Percentiles rank a stretch among this genome's conserved stretches.
Evolutionary conservation across 1,284 basidiomycete genomes (phyloP).

Genomic region (Peniophora sp.): DNA sequence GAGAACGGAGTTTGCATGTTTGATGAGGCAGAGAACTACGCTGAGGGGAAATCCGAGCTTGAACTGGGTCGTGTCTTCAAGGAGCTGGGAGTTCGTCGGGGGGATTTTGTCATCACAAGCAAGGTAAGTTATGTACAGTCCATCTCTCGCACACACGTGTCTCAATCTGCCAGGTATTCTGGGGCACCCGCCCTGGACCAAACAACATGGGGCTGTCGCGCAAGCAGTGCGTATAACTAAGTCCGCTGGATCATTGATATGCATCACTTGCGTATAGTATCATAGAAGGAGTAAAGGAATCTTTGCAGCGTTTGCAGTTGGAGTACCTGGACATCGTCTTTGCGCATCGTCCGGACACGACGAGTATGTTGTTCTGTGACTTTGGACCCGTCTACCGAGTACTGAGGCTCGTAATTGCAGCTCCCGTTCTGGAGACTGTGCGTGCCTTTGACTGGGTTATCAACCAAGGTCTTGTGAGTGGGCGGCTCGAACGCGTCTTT

Average conservation of each 20-base stretch:
- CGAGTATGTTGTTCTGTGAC: too few relatives aligned
- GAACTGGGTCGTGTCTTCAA: conserved; percentile 75
- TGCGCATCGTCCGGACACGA: conserved; percentile 50
- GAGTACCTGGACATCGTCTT: conserved; percentile 76
- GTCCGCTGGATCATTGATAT: neutral
- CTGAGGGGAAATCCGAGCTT: conserved; percentile 60
- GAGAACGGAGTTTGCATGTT: conserved; percentile 68
- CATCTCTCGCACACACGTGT: too few relatives aligned
- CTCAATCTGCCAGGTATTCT: conserved; percentile 44
- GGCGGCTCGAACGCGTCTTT: neutral
- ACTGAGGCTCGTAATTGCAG: conserved; percentile 17
- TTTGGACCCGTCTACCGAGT: too few relatives aligned
- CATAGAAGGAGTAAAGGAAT: conserved; percentile 69
- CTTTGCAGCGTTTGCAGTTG: conserved; percentile 61
- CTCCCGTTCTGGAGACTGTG: conserved; percentile 39
- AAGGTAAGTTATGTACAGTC: too few relatives aligned
- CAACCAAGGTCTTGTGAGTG: conserved; percentile 33
- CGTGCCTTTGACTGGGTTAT: conserved; percentile 37
- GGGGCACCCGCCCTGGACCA: conserved; percentile 46
- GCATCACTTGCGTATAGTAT: conserved; percentile 35
- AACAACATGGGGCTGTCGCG: conserved; percentile 57
- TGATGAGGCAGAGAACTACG: conserved; percentile 62
- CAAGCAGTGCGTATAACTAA: conserved; percentile 53
- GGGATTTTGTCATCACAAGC: conserved; percentile 65
- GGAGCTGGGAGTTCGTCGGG: conserved; percentile 64